Conservation (phyloP, 2,329 filamentous ascomycete genomes). For the Salinomyces thailandicus region DNA sequence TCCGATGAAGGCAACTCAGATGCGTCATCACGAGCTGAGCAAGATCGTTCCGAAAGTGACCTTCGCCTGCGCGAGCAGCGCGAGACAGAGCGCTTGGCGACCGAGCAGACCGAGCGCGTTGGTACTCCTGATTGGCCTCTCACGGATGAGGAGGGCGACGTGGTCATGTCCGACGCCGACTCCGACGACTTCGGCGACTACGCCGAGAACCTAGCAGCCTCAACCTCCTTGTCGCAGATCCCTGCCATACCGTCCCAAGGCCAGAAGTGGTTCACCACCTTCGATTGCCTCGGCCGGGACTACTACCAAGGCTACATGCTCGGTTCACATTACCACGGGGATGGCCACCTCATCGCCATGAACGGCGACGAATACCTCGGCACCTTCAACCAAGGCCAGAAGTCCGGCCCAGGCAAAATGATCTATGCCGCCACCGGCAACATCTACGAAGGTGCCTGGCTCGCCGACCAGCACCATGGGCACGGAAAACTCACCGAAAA, state of each 20-base stretch:
- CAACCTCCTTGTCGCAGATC: constrained; percentile 1
- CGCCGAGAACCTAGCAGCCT: constrained; percentile 1
- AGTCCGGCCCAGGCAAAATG: constrained; percentile 48
- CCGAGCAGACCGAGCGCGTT: neutral
- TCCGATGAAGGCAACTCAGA: neutral
- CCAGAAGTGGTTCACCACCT: constrained; percentile 24
- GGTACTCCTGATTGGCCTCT: constrained; percentile 14
- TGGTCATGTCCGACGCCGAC: constrained; percentile 20
- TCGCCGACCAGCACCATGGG: constrained; percentile 54
- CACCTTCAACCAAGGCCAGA: constrained; percentile 41
- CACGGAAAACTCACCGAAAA: constrained; percentile 47
- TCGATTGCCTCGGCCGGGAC: constrained; percentile 45
- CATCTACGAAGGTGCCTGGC: constrained; percentile 47
- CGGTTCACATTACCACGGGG: constrained; percentile 40
- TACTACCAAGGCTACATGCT: constrained; percentile 46
- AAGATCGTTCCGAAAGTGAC: constrained; percentile 1
- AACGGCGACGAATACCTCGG: constrained; percentile 48
- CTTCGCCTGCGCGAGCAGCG: neutral
- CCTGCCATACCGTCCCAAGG: neutral
- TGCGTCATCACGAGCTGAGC: constrained; percentile 1
- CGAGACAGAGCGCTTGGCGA: neutral
- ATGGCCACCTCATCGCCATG: constrained; percentile 43
- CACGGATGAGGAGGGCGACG: constrained; percentile 29
- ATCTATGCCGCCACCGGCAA: constrained; percentile 52
- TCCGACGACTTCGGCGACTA: neutral